Evolutionary conservation across 202 grass and related monocot genomes (phyloP), one percentile per base, ranked within the genome.

Genomic region (Cymbopogon flexuosus): DNA sequence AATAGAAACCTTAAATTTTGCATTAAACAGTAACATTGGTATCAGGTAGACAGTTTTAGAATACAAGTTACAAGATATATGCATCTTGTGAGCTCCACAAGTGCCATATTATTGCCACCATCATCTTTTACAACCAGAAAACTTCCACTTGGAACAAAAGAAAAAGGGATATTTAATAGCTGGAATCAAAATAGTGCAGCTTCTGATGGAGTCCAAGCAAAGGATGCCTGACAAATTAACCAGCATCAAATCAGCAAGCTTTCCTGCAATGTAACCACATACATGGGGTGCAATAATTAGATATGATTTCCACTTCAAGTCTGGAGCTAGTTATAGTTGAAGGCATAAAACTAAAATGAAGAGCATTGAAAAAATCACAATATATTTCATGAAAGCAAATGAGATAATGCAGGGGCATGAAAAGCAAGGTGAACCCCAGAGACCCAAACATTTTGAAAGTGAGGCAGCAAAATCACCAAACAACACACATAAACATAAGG

Each of bases 81-180:
- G 78, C 73, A 68, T 78, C 58, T n/a, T 2, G 37, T 24, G 75
- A 78, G 70, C 65, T 81, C 59, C 39, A 39, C 18, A 77, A 67
- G 78, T 78, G 65, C 33, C 54, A 79, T 35, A 75, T 89, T 85
- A 89, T 82, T 74, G 49, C 83, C 67, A n/a, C 23, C 73, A 43
- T 77, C 65, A 77, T 82, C 73, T 82, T 73, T 85, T 82, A 85
- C 83, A 78, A 54, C 16, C 51, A 74, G 24, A 29, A 29, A 34
- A 12, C 16, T 81, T 76, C 68, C 58, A 70, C 29, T 59, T 2
- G 63, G 59, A 79, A 86, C 5, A 67, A 72, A 72, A 56, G 52
- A 16, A 14, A 61, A 85, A 61, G 1, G 14, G 23, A 47, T 46
- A 70, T 68, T 73, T 5, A 34, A 73, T 15, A 58, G 18, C 34